Percentiles rank a stretch among this genome's conserved stretches.
phyloP scores from a whole-genome alignment of 192 early-diverging fungal species.

The Coemansia sp. region DNA sequence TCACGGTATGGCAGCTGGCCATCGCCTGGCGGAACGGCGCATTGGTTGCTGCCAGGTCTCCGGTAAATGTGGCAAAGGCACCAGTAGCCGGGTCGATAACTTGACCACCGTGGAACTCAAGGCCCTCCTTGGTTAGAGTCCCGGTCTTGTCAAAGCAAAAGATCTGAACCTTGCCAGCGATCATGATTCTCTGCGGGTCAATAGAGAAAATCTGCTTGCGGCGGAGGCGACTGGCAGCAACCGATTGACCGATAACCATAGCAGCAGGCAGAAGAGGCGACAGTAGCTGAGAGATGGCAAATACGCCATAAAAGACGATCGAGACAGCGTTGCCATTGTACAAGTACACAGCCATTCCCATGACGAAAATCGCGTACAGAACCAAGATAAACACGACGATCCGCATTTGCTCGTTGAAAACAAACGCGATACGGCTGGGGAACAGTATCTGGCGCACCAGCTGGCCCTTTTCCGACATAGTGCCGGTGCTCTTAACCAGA shows the following conservation, averaged over 20 bases:
- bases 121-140: conserved; percentile 64
- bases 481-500: conserved; percentile 33
- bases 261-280: conserved; percentile 60
- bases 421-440: conserved; percentile 57
- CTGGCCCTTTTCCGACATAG: conserved; percentile 57
- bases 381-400: conserved; percentile 56
- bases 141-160: conserved; percentile 67
- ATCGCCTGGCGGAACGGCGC: not conserved
- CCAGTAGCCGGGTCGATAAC: not conserved
- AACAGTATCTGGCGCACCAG: conserved; percentile 63
- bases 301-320: conserved; percentile 58
- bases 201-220: conserved; percentile 58
- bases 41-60: not conserved
- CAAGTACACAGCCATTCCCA: conserved; percentile 39
- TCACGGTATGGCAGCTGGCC: conserved; percentile 57
- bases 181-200: conserved; percentile 58
- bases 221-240: conserved; percentile 53
- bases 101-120: conserved; percentile 55
- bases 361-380: conserved; percentile 45
- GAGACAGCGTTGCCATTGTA: conserved; percentile 48
- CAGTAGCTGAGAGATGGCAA: conserved; percentile 57
- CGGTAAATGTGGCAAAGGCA: not conserved
- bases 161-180: conserved; percentile 61
- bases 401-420: conserved; percentile 63
- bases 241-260: conserved; percentile 59